Conservation (phyloP, 495 filamentous ascomycete species). For the Neurospora africana region DNA sequence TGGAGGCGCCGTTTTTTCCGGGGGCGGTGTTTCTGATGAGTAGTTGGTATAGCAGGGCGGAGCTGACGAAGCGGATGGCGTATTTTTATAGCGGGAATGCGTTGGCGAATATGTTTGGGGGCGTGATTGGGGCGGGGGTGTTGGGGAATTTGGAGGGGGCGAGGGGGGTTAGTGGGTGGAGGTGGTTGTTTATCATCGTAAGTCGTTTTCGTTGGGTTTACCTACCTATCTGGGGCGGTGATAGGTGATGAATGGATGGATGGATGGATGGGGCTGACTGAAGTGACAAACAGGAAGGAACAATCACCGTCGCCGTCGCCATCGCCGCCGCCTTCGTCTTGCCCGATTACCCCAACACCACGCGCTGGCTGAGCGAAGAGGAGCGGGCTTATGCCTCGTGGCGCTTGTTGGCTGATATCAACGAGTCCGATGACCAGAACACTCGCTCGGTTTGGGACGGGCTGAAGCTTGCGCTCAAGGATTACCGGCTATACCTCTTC, state of each 20-base stretch:
- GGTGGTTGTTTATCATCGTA: slow-evolving; percentile 22
- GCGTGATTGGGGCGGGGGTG: slow-evolving; percentile 45
- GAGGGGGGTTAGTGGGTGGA: slow-evolving; percentile 32
- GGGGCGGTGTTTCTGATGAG: slow-evolving; percentile 41
- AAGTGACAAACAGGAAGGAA: slow-evolving; percentile 18
- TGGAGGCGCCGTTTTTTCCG: slow-evolving; percentile 45
- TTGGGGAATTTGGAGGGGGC: slow-evolving; percentile 29
- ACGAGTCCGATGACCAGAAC: slow-evolving; percentile 23
- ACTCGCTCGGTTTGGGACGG: slow-evolving; percentile 25
- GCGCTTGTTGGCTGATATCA: slow-evolving; percentile 31
- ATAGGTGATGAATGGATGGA: background rate
- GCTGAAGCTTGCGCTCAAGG: slow-evolving; percentile 27
- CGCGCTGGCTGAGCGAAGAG: slow-evolving; percentile 32
- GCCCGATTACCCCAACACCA: slow-evolving; percentile 35
- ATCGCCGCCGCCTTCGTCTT: slow-evolving; percentile 26
- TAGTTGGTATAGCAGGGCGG: slow-evolving; percentile 40
- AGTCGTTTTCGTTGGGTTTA: too few relatives aligned
- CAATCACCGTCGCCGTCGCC: slow-evolving; percentile 32
- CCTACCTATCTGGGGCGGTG: too few relatives aligned
- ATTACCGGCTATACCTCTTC: slow-evolving; percentile 35
- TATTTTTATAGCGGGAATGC: slow-evolving; percentile 49
- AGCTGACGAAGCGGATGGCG: slow-evolving; percentile 41
- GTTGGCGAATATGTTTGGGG: slow-evolving; percentile 48
- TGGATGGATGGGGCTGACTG: background rate
- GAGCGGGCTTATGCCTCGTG: slow-evolving; percentile 32